These are phyloP conservation scores for Termitomyces heimii DNA, from an alignment of 768 basidiomycete species.

Conservation along the genomic window DNA sequence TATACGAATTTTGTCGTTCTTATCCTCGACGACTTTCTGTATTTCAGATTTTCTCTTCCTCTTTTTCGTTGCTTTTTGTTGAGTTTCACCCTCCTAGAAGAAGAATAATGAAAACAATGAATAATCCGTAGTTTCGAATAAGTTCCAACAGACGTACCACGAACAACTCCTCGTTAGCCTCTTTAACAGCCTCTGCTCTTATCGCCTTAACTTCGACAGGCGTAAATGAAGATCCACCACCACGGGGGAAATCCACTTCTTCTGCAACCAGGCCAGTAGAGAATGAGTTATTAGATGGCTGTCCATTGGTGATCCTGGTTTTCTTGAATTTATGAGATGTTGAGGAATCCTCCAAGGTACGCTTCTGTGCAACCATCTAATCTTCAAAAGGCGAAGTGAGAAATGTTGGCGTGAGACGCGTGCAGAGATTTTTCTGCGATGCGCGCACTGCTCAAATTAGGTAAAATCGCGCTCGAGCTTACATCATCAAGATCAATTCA, in stretches of 20 bases:
- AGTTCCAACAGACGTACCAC: slow-evolving; percentile 35
- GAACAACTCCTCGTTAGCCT: slow-evolving; percentile 79
- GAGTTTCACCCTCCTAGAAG: slow-evolving; percentile 32
- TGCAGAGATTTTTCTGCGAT: slow-evolving; percentile 19
- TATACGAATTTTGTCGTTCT: slow-evolving; percentile 60
- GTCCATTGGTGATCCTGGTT: slow-evolving; percentile 36
- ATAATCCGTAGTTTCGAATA: slow-evolving; percentile 1
- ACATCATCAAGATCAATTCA: slow-evolving; percentile 14
- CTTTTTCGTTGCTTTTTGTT: slow-evolving; percentile 37
- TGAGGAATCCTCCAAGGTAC: slow-evolving; percentile 48
- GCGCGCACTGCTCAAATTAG: slow-evolving; percentile 9
- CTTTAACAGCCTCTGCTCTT: slow-evolving; percentile 76
- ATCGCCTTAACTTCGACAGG: slow-evolving; percentile 85
- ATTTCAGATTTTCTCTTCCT: slow-evolving; percentile 42
- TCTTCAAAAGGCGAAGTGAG: neutral
- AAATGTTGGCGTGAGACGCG: slow-evolving; percentile 2
- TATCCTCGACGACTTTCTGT: slow-evolving; percentile 27
- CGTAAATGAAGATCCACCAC: slow-evolving; percentile 86
- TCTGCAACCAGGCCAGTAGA: slow-evolving; percentile 39
- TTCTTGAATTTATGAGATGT: slow-evolving; percentile 54
- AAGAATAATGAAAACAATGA: slow-evolving; percentile 11
- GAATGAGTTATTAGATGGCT: slow-evolving; percentile 18
- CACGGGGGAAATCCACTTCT: slow-evolving; percentile 92
- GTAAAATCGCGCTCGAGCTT: slow-evolving; percentile 10
- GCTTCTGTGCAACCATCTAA: slow-evolving; percentile 52